phyloP scores from a whole-genome alignment of 1,284 basidiomycete species.

The Farysia itapuensis region DNA sequence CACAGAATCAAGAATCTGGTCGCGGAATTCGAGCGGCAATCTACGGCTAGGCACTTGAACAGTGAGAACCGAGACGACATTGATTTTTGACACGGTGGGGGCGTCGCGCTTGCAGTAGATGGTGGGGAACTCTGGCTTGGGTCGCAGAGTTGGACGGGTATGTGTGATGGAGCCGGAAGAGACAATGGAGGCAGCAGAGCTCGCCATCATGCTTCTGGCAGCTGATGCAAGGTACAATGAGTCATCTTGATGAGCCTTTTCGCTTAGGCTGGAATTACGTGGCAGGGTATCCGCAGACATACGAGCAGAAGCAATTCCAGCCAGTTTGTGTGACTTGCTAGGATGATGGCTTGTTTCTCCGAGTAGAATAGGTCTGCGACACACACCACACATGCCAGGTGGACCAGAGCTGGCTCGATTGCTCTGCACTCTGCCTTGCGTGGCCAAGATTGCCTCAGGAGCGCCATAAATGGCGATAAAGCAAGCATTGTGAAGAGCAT shows the following conservation, averaged over 20 bases:
- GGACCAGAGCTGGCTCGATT: constrained; percentile 63
- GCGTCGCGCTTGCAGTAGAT: constrained; percentile 68
- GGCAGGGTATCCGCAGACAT: background rate
- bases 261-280: background rate
- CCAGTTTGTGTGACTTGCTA: constrained; percentile 61
- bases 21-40: constrained; percentile 63
- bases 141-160: constrained; percentile 73
- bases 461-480: constrained; percentile 93
- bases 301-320: constrained; percentile 9
- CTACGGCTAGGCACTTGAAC: constrained; percentile 81
- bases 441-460: constrained; percentile 65
- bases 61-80: constrained; percentile 83
- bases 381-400: constrained; percentile 93
- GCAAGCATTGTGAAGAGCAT: constrained; percentile 91
- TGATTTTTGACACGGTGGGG: constrained; percentile 65
- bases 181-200: constrained; percentile 21
- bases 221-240: constrained; percentile 9
- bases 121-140: constrained; percentile 81
- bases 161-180: constrained; percentile 21
- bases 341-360: constrained; percentile 69
- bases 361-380: constrained; percentile 89
- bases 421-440: constrained; percentile 25
- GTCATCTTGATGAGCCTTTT: constrained; percentile 23
- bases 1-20: constrained; percentile 29
- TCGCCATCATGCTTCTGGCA: constrained; percentile 4